phyloP scores from a whole-genome alignment of 805 yeast genomes.

The Cyberlindnera japonica region DNA sequence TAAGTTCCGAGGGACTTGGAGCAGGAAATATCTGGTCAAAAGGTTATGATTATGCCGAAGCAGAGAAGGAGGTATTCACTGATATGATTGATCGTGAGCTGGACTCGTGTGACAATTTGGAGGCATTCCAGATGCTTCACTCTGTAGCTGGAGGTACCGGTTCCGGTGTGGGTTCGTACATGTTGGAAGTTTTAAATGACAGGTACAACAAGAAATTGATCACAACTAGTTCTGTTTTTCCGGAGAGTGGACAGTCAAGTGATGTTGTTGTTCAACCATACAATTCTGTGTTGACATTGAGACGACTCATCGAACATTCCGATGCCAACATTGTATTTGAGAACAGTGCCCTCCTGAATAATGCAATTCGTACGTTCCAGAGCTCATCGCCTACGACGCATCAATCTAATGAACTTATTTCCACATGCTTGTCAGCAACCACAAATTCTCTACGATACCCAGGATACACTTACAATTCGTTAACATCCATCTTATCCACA shows the following conservation, averaged over 20 bases:
- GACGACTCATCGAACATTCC: slow-evolving; percentile 76
- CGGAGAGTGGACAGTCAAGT: slow-evolving; percentile 70
- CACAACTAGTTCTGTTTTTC: slow-evolving; percentile 85
- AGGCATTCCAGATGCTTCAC: slow-evolving; percentile 87
- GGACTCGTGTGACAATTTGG: slow-evolving; percentile 84
- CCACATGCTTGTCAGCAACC: slow-evolving; percentile 78
- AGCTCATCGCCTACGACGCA: slow-evolving; percentile 61
- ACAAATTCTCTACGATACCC: slow-evolving; percentile 91
- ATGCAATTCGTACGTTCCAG: slow-evolving; percentile 62
- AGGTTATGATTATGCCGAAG: slow-evolving; percentile 75
- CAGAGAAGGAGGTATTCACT: slow-evolving; percentile 65
- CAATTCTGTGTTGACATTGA: slow-evolving; percentile 78
- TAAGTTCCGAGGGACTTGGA: slow-evolving; percentile 80
- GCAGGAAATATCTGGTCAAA: slow-evolving; percentile 97
- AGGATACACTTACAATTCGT: slow-evolving; percentile 82
- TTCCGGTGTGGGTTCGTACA: slow-evolving; percentile 84
- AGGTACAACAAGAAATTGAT: slow-evolving; percentile 77
- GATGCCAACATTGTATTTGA: slow-evolving; percentile 90
- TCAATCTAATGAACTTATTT: slow-evolving; percentile 80
- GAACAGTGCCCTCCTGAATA: slow-evolving; percentile 73
- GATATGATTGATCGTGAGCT: slow-evolving; percentile 86
- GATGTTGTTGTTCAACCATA: slow-evolving; percentile 99
- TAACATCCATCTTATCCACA: slow-evolving; percentile 76
- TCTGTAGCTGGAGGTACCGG: slow-evolving; percentile 99
- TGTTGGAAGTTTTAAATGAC: slow-evolving; percentile 77